These are phyloP conservation scores for Poa annua DNA, from an alignment of 176 grass and related monocot genomes.

Conservation along the genomic window DNA sequence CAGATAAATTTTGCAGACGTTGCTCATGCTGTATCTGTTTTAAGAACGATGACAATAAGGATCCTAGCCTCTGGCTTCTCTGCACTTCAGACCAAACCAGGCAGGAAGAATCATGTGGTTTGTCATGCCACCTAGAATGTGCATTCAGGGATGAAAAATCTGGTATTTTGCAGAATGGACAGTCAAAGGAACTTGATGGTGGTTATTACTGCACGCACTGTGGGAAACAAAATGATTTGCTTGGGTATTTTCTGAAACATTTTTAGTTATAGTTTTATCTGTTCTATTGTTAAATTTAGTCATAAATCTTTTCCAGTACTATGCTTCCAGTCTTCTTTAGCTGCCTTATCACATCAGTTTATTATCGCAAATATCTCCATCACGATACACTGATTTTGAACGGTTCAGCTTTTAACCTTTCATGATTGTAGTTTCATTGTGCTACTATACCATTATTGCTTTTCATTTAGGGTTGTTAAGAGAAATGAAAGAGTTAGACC, in stretches of 20 bases:
- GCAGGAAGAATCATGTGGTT: constrained; percentile 53
- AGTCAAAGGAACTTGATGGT: constrained; percentile 59
- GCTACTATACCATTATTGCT: neutral
- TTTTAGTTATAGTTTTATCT: constrained; percentile 18
- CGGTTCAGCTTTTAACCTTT: neutral
- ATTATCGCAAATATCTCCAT: neutral
- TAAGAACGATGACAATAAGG: constrained; percentile 70
- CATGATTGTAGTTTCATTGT: neutral
- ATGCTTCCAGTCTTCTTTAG: neutral
- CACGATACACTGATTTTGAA: neutral
- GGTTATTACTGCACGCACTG: constrained; percentile 53
- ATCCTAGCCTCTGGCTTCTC: constrained; percentile 65
- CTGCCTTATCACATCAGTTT: constrained; percentile 25
- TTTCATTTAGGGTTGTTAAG: neutral
- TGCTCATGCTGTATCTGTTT: constrained; percentile 69
- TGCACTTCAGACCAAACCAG: constrained; percentile 52
- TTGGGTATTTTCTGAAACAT: constrained; percentile 51
- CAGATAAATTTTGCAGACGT: constrained; percentile 57
- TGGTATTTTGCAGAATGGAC: constrained; percentile 51
- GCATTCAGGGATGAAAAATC: constrained; percentile 50
- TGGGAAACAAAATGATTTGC: constrained; percentile 63
- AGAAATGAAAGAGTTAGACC: neutral
- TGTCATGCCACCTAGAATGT: constrained; percentile 67
- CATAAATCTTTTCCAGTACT: constrained; percentile 17
- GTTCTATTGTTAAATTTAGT: neutral